Percentiles rank a stretch among this genome's conserved stretches.
Evolutionary conservation across 2,329 filamentous ascomycete species (phyloP).

Genomic region (Colletotrichum spaethianum): DNA sequence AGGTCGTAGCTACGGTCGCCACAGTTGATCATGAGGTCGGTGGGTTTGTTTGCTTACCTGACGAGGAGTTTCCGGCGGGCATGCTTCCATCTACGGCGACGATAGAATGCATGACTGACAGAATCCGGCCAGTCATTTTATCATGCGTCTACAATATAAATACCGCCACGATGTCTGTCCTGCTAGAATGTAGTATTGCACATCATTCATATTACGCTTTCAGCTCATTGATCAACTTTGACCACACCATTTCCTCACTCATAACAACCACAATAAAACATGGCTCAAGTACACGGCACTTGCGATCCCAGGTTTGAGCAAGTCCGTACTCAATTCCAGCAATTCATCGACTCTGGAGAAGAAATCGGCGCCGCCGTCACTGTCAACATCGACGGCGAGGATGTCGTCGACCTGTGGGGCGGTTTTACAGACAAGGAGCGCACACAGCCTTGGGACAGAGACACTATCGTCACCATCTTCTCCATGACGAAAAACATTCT

Average conservation of each 20-base stretch:
- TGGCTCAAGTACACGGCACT: constrained; percentile 50
- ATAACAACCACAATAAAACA: constrained; percentile 9
- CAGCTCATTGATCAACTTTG: neutral
- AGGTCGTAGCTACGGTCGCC: neutral
- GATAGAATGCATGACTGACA: neutral
- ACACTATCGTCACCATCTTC: no score
- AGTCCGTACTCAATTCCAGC: constrained; percentile 52
- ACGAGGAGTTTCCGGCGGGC: neutral
- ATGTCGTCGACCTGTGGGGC: no score
- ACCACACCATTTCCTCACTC: neutral
- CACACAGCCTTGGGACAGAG: no score
- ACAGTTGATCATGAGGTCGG: neutral
- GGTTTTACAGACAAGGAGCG: no score
- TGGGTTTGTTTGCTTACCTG: neutral
- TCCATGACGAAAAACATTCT: no score
- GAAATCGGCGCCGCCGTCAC: no score
- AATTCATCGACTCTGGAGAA: constrained; percentile 52
- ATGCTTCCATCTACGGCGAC: neutral
- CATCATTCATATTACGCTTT: neutral
- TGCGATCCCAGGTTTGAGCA: constrained; percentile 53
- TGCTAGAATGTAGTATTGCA: no score
- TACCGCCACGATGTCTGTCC: no score
- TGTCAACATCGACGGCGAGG: no score
- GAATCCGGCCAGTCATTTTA: neutral
- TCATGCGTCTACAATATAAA: neutral